phyloP scores from a whole-genome alignment of 2,329 filamentous ascomycete genomes.

The Apiospora hydei region DNA sequence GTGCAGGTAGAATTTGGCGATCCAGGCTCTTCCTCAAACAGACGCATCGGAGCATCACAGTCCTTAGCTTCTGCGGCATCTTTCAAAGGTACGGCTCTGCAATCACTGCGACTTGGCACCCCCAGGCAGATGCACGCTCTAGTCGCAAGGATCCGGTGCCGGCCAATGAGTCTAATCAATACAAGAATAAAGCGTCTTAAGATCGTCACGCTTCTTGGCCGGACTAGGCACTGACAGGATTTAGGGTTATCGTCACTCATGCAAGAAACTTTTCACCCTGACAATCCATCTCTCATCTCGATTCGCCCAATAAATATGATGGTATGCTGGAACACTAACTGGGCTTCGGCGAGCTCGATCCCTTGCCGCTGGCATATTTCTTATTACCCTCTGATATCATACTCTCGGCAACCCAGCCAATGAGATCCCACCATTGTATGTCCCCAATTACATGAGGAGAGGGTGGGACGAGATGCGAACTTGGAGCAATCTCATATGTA shows the following conservation, averaged over 20 bases:
- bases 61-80: neutral
- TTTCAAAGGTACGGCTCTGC: neutral
- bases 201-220: neutral
- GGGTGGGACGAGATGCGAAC: neutral
- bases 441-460: neutral
- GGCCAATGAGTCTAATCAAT: neutral
- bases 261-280: neutral
- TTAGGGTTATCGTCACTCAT: slow-evolving; percentile 12
- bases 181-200: neutral
- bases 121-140: neutral
- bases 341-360: neutral
- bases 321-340: neutral
- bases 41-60: neutral
- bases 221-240: neutral
- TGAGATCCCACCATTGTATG: neutral
- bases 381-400: slow-evolving; percentile 2
- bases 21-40: too few relatives aligned
- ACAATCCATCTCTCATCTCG: neutral
- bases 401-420: neutral
- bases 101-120: neutral
- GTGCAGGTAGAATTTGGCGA: neutral
- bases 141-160: neutral
- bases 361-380: neutral
- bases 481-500: slow-evolving; percentile 1
- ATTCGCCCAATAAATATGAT: neutral